Conservation (phyloP, 1,284 basidiomycete genomes). For the Cryptococcus floricola region DNA sequence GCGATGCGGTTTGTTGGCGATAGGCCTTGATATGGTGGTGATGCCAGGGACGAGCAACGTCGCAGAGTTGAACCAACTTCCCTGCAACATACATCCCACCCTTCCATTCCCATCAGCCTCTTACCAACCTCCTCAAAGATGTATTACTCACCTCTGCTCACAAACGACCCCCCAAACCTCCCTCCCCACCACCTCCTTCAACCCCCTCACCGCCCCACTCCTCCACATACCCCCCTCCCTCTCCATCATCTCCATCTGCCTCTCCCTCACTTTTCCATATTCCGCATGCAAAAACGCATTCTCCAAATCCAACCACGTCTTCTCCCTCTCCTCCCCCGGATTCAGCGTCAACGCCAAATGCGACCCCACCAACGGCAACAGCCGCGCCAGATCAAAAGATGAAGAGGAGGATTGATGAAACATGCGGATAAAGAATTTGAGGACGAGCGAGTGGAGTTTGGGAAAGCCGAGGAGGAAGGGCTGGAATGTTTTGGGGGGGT, state of each 20-base stretch:
- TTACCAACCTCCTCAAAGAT: background rate
- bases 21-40: conserved; percentile 10
- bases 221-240: conserved; percentile 83
- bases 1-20: conserved; percentile 31
- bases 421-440: conserved; percentile 88
- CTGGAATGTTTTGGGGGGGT: conserved; percentile 68
- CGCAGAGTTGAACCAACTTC: conserved; percentile 45
- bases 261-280: conserved; percentile 79
- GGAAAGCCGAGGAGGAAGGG: conserved; percentile 86
- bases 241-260: conserved; percentile 92
- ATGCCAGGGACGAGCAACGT: conserved; percentile 27
- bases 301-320: conserved; percentile 80
- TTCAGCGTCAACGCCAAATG: conserved; percentile 75
- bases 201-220: conserved; percentile 78
- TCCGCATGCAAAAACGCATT: conserved; percentile 78
- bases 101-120: conserved; percentile 19
- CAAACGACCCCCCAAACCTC: conserved; percentile 91
- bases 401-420: conserved; percentile 90
- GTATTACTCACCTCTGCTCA: conserved; percentile 62
- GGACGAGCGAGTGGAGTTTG: conserved; percentile 74
- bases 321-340: conserved; percentile 63
- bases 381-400: conserved; percentile 70
- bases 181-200: conserved; percentile 79
- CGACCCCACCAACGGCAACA: conserved; percentile 76
- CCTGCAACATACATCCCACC: conserved; percentile 46